phyloP scores from a whole-genome alignment of 2,329 filamentous ascomycete genomes.

The Hypoxylon sp. region DNA sequence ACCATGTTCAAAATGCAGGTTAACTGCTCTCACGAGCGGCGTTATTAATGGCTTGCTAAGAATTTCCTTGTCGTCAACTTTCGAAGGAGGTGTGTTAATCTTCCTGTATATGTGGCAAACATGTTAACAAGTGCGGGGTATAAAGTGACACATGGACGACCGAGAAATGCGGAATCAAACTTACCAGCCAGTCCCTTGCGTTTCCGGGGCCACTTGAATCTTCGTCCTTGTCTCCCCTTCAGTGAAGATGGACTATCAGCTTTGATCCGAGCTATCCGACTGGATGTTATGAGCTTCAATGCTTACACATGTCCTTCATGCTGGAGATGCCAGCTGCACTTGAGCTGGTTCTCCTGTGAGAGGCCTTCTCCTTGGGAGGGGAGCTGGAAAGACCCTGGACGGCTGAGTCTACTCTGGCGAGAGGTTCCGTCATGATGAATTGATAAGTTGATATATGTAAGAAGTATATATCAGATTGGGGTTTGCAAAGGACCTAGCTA shows the following conservation, averaged over 20 bases:
- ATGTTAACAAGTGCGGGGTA: conserved; percentile 34
- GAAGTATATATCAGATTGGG: conserved; percentile 24
- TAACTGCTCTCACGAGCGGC: conserved; percentile 79
- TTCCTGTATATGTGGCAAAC: conserved; percentile 73
- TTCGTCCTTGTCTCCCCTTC: conserved; percentile 81
- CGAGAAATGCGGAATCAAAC: conserved; percentile 52
- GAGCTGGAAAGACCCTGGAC: conserved; percentile 82
- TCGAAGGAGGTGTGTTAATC: conserved; percentile 86
- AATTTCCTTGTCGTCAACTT: conserved; percentile 85
- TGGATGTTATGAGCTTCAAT: conserved; percentile 18
- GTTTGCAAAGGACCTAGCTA: conserved; percentile 31
- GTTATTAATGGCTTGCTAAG: conserved; percentile 85
- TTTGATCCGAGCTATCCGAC: conserved; percentile 32
- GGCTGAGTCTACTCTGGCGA: conserved; percentile 93
- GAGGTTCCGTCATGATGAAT: conserved; percentile 64
- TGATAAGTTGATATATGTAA: conserved; percentile 33
- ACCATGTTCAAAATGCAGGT: conserved; percentile 79
- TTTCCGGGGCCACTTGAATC: conserved; percentile 83
- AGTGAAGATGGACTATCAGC: conserved; percentile 6
- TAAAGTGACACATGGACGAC: conserved; percentile 3
- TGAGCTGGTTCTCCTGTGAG: conserved; percentile 78
- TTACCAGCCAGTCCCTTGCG: conserved; percentile 90
- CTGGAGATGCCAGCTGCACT: conserved; percentile 81
- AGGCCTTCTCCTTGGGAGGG: conserved; percentile 72
- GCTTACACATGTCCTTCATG: conserved; percentile 87